These are phyloP conservation scores for Exophiala mesophila DNA, from an alignment of 2,329 filamentous ascomycete species.

Conservation along the genomic window DNA sequence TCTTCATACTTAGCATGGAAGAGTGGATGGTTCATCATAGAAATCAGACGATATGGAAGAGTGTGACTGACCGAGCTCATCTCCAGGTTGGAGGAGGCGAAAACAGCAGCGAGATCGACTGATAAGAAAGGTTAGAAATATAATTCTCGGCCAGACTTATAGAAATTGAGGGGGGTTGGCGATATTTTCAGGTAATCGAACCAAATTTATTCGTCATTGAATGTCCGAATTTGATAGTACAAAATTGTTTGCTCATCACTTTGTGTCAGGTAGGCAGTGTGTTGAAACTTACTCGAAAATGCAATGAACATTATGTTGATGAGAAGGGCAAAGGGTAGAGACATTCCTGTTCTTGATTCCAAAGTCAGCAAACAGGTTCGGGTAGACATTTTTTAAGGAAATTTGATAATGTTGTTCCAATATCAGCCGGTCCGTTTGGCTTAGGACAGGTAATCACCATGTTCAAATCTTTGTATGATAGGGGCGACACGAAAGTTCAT, in stretches of 20 bases:
- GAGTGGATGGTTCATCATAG: constrained; percentile 54
- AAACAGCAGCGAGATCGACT: no score
- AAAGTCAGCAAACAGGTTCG: no score
- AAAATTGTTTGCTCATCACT: constrained; percentile 41
- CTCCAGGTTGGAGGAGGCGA: no score
- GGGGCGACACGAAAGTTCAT: constrained; percentile 61
- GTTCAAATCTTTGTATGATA: constrained; percentile 49
- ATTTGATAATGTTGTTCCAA: constrained; percentile 6
- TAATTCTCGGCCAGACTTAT: no score
- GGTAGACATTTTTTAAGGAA: no score
- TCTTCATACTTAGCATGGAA: constrained; percentile 60
- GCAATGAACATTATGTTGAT: neutral
- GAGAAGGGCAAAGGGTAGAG: no score
- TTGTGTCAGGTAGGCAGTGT: constrained; percentile 3
- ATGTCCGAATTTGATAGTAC: constrained; percentile 49
- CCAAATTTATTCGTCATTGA: constrained; percentile 41
- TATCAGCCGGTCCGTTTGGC: constrained; percentile 58
- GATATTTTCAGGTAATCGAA: constrained; percentile 45
- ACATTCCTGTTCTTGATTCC: no score
- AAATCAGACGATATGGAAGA: constrained; percentile 7
- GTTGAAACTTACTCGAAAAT: neutral
- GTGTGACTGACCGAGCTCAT: constrained; percentile 12
- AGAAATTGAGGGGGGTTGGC: no score
- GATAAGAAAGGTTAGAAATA: no score
- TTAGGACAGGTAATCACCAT: constrained; percentile 58